These are phyloP conservation scores for Fusarium duplospermum DNA, from an alignment of 2,329 filamentous ascomycete species.

Conservation along the genomic window DNA sequence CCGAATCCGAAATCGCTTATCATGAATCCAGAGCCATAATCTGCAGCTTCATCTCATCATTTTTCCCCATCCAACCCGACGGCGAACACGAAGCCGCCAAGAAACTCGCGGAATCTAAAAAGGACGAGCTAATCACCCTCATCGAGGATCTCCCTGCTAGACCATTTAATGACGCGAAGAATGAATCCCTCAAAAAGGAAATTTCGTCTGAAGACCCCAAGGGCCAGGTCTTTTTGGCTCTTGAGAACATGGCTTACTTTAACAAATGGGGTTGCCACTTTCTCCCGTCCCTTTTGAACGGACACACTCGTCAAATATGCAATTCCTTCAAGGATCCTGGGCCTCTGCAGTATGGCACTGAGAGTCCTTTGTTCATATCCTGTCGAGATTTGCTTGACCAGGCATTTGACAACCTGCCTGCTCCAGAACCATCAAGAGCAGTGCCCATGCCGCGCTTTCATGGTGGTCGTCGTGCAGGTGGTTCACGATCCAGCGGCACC, in stretches of 20 bases:
- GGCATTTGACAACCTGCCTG: conserved; percentile 60
- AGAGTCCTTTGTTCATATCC: conserved; percentile 62
- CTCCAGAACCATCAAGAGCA: conserved; percentile 55
- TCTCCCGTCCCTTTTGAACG: conserved; percentile 66
- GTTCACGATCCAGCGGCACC: background rate
- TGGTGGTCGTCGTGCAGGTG: background rate
- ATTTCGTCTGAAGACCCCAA: conserved; percentile 55
- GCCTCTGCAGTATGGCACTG: conserved; percentile 63
- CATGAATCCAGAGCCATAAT: conserved; percentile 63
- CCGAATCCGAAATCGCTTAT: conserved; percentile 57
- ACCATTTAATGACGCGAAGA: conserved; percentile 52
- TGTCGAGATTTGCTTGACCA: conserved; percentile 62
- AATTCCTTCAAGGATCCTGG: conserved; percentile 73
- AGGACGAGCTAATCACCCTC: conserved; percentile 46
- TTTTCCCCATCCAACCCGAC: conserved; percentile 52
- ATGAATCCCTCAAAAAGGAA: conserved; percentile 62
- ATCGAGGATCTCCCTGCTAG: conserved; percentile 51
- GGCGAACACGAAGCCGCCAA: conserved; percentile 47
- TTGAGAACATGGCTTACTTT: conserved; percentile 54
- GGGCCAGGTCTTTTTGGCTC: conserved; percentile 64
- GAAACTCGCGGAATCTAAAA: conserved; percentile 8
- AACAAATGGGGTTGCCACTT: conserved; percentile 68
- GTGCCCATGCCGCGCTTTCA: background rate
- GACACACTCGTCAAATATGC: conserved; percentile 67
- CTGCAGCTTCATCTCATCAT: conserved; percentile 60